A percentile compares a stretch with the other conserved stretches of the same genome.
Conservation (phyloP, 2,329 filamentous ascomycete genomes). For the Pyricularia sp. region DNA sequence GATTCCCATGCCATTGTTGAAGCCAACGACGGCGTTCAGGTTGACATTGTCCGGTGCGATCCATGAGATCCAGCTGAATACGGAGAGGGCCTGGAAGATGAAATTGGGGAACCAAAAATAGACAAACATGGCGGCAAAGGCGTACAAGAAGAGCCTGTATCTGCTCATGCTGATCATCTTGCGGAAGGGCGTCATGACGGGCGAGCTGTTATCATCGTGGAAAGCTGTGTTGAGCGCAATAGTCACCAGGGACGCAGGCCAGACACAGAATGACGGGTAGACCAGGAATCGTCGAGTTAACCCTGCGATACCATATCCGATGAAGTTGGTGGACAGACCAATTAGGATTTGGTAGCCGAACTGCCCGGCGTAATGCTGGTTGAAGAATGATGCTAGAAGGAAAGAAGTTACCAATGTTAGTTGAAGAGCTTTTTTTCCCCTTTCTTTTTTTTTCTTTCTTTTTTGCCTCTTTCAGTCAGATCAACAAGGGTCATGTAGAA, state of each 20-base stretch:
- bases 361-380: slow-evolving; percentile 36
- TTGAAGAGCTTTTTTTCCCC: too few relatives aligned
- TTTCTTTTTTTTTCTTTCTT: too few relatives aligned
- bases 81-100: slow-evolving; percentile 33
- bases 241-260: slow-evolving; percentile 37
- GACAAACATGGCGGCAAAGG: slow-evolving; percentile 35
- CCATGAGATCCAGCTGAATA: slow-evolving; percentile 46
- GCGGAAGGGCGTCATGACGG: slow-evolving; percentile 28
- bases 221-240: slow-evolving; percentile 38
- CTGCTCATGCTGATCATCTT: slow-evolving; percentile 30
- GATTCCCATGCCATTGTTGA: slow-evolving; percentile 23
- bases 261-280: slow-evolving; percentile 40
- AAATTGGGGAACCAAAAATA: slow-evolving; percentile 43
- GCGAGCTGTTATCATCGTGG: slow-evolving; percentile 29
- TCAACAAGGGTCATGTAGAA: too few relatives aligned
- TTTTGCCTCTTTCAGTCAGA: too few relatives aligned
- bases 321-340: slow-evolving; percentile 40
- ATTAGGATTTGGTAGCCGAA: slow-evolving; percentile 42
- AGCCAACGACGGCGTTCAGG: slow-evolving; percentile 21
- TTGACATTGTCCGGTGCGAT: slow-evolving; percentile 32
- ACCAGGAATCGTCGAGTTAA: slow-evolving; percentile 39
- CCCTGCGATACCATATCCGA: slow-evolving; percentile 47
- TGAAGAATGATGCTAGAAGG: slow-evolving; percentile 30
- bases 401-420: slow-evolving; percentile 19
- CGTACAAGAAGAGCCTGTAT: slow-evolving; percentile 33